phyloP scores from a whole-genome alignment of 148 eudicot species.

The Polygonum aviculare region DNA sequence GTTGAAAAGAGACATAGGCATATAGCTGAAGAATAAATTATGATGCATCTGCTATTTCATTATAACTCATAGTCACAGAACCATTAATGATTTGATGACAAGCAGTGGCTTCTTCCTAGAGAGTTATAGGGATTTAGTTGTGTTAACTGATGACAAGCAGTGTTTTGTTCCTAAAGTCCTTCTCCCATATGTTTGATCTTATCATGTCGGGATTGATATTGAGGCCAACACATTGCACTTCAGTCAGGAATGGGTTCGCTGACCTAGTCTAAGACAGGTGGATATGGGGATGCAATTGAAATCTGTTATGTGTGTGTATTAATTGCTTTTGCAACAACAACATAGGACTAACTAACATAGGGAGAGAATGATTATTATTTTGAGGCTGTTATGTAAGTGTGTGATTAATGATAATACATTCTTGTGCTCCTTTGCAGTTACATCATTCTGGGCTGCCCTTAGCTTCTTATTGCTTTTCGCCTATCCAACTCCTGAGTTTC shows the following conservation, averaged over 20 bases:
- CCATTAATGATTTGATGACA: background rate
- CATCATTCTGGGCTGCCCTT: conserved; percentile 83
- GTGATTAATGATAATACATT: background rate
- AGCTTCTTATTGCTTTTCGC: conserved; percentile 87
- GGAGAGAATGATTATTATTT: background rate
- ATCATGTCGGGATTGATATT: background rate
- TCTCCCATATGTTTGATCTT: background rate
- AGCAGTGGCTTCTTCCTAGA: background rate
- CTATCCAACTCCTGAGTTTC: conserved; percentile 89
- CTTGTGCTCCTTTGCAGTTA: conserved; percentile 43
- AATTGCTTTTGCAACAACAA: background rate
- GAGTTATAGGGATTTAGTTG: background rate
- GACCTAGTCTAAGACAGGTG: background rate
- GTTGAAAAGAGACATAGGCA: background rate
- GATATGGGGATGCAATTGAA: background rate
- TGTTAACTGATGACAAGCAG: background rate
- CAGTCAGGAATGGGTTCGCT: background rate
- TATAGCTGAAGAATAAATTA: background rate
- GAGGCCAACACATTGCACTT: background rate
- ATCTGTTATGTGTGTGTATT: background rate
- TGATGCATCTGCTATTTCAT: background rate
- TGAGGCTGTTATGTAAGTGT: background rate
- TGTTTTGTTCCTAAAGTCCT: background rate
- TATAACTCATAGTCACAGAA: background rate
- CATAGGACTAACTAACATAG: background rate